Evolutionary conservation across 1,284 basidiomycete species (phyloP), one percentile per base, ranked within the genome.

Genomic region (Tranzscheliella williamsii): DNA sequence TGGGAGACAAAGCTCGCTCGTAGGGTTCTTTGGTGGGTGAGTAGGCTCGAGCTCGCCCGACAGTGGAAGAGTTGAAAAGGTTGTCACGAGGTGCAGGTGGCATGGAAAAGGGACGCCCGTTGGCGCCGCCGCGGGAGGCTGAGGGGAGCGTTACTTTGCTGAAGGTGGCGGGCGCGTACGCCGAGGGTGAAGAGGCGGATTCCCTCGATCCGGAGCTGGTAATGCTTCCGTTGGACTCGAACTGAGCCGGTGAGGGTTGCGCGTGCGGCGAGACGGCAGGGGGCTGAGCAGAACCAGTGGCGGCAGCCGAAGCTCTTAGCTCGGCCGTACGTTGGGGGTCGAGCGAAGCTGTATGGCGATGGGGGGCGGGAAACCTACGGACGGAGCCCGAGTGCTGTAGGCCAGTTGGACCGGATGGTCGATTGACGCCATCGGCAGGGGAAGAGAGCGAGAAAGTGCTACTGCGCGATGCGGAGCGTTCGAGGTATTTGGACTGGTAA

Each of bases 401-500:
- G 20, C 52, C 52, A 8, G 61, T 49, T 2, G 53, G 36, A 8
- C 48, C 38, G 13, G 48, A 31, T 16, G 21, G 29, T 22, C 36
- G 42, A 11, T 29, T 24, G 5, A 27, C 13, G 9, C 30, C 24
- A 26, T 54, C 63, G 38, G 42, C 11, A 4, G 56, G 33, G 18
- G 49, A 47, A 22, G 60, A 33, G 41, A 70, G 68, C 11, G 68
- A 71, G 36, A 72, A 67, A 35, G 56, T 55, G 54, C 58, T 57
- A 46, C 66, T 62, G n/a, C 51, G 51, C 5, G 71, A 73, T 6
- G 51, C 23, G 37, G 67, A 70, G 15, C 72, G 62, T 20, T 74
- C 72, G 41, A 74, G 57, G 43, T 71, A 62, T 23, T 68, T 70
- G 39, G 60, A 55, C 46, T 74, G 72, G 38, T 74, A 74, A 2